These are phyloP conservation scores for Fusarium drepaniforme DNA, from an alignment of 2,329 filamentous ascomycete species.

Conservation along the genomic window DNA sequence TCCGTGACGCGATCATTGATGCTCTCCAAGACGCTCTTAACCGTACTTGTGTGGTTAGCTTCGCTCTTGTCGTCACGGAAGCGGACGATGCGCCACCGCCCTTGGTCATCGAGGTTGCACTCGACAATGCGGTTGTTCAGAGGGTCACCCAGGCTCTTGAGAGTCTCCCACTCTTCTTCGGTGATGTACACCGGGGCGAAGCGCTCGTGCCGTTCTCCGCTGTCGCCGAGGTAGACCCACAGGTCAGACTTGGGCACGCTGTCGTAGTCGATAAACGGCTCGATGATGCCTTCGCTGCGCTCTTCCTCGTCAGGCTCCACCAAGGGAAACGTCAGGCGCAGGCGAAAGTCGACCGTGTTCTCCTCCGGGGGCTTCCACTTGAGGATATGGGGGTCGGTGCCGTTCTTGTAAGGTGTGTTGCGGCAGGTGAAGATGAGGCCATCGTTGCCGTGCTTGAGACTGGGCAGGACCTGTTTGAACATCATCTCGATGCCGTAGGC, in stretches of 20 bases:
- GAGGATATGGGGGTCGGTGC: conserved; percentile 92
- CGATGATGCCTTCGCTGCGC: conserved; percentile 72
- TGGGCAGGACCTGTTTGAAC: conserved; percentile 88
- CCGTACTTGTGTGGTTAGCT: conserved; percentile 88
- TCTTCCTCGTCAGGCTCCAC: conserved; percentile 78
- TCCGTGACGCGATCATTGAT: conserved; percentile 89
- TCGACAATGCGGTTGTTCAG: conserved; percentile 92
- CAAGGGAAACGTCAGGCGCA: conserved; percentile 80
- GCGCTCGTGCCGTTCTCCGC: conserved; percentile 67
- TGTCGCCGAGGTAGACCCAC: conserved; percentile 74
- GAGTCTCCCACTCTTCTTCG: conserved; percentile 82
- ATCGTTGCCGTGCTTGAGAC: conserved; percentile 92
- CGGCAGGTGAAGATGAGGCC: conserved; percentile 98
- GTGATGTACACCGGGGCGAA: conserved; percentile 79
- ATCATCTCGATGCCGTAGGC: conserved; percentile 92
- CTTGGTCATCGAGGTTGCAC: conserved; percentile 82
- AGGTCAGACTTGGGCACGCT: conserved; percentile 80
- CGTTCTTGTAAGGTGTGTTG: conserved; percentile 85
- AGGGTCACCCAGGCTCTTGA: conserved; percentile 80
- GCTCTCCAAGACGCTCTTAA: conserved; percentile 88
- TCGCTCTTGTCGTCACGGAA: conserved; percentile 94
- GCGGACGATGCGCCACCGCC: conserved; percentile 86
- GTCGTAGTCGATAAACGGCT: conserved; percentile 82
- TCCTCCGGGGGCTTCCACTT: conserved; percentile 98
- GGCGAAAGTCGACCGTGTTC: conserved; percentile 93